A percentile compares a stretch with the other conserved stretches of the same genome.
These are phyloP conservation scores for Aspergillus ellipticus DNA, from an alignment of 495 filamentous ascomycete species.

Conservation along the genomic window DNA sequence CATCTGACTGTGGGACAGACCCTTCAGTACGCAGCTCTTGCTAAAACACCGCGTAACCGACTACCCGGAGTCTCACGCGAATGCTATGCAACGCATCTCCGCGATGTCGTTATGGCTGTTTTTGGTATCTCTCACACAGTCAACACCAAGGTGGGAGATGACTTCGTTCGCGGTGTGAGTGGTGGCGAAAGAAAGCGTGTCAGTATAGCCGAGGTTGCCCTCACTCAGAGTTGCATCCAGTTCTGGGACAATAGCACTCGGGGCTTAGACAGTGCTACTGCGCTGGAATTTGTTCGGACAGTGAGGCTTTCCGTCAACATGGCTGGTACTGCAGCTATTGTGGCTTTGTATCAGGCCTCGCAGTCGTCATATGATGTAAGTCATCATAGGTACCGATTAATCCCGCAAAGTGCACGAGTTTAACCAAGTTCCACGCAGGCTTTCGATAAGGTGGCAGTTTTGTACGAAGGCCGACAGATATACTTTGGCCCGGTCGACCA, in stretches of 20 bases:
- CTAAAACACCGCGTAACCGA: conserved; percentile 36
- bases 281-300: conserved; percentile 64
- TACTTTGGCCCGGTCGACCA: conserved; percentile 53
- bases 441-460: conserved; percentile 55
- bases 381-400: neutral
- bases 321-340: conserved; percentile 63
- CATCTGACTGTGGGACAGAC: conserved; percentile 59
- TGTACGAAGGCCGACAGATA: conserved; percentile 60
- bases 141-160: conserved; percentile 55
- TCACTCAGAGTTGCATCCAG: conserved; percentile 61
- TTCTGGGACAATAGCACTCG: conserved; percentile 83
- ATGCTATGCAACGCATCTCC: conserved; percentile 43
- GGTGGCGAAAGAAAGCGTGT: conserved; percentile 27
- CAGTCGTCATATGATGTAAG: conserved; percentile 67
- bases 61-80: conserved; percentile 36
- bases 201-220: conserved; percentile 45
- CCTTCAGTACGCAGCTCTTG: conserved; percentile 52
- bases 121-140: conserved; percentile 50
- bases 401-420: conserved; percentile 27
- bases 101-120: conserved; percentile 55
- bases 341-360: conserved; percentile 75
- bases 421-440: conserved; percentile 13
- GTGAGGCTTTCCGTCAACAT: conserved; percentile 65
- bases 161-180: conserved; percentile 72
- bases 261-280: conserved; percentile 75